A percentile compares a stretch with the other conserved stretches of the same genome.
These are phyloP conservation scores for Forsythia viridissima DNA, from an alignment of 257 asterid species.

Conservation along the genomic window DNA sequence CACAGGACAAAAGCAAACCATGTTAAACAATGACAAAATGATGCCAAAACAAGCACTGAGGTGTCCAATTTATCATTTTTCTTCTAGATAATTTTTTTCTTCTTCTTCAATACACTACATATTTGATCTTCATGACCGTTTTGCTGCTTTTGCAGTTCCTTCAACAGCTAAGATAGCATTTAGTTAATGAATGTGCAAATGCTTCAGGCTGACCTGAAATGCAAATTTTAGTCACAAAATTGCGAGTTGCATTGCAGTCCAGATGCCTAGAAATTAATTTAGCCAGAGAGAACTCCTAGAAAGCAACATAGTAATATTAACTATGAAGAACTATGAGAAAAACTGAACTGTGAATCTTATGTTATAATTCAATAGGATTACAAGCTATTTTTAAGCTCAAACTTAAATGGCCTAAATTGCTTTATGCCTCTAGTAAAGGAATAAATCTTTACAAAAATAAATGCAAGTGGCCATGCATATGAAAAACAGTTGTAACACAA, in stretches of 20 bases:
- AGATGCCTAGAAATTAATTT: neutral
- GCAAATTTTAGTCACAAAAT: neutral
- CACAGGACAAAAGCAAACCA: neutral
- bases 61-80: neutral
- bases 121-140: neutral
- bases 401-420: neutral
- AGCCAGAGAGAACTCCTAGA: neutral
- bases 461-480: neutral
- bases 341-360: neutral
- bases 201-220: neutral
- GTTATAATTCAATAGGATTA: neutral
- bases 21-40: neutral
- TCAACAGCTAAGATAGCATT: neutral
- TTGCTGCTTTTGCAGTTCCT: conserved; percentile 4
- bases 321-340: neutral
- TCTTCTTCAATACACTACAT: neutral
- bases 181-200: conserved; percentile 7
- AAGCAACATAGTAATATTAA: neutral
- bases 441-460: neutral
- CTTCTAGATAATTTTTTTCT: neutral
- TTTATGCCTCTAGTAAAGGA: neutral
- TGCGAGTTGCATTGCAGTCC: neutral
- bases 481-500: neutral
- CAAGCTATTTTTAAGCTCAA: neutral
- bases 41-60: neutral